Evolutionary conservation across 2,329 filamentous ascomycete genomes (phyloP), one percentile per base, ranked within the genome.

Genomic region (Cladosporium colombiae): DNA sequence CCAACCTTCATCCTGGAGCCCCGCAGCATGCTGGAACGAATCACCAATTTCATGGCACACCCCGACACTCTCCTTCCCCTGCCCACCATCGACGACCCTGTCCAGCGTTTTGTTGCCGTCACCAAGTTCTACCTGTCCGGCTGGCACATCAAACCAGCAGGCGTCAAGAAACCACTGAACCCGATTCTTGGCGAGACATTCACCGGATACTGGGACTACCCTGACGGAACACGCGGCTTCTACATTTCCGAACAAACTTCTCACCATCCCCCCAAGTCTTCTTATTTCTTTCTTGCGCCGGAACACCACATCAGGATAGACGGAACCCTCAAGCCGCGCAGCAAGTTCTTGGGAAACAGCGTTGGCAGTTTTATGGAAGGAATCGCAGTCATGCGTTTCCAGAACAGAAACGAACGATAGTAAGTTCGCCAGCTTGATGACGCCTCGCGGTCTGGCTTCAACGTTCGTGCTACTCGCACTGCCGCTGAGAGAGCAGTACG

Each of bases 1-100:
- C 95, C 95, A 49, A 99, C 95, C 57, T 99, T 99, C 78, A 99
- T 99, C 74, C 88, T 99, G 72, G 95, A 99, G 79, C 95, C 95
- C 27, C 89, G 93, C 75, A 97, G 93, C 73, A 99, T 99, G 95
- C 83, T 99, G 73, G 95, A 99, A 81, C 88, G 95, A 73, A 99
- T 99, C 78, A 99, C 95, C 75, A 99, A 99, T 83, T 99, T 99
- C 84, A 99, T 99, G 95, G 96, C 94, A 73, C 95, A 99, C 77
- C 95, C 95, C 49, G 95, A 99, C 80, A 96, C 93, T 75, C 89
- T 99, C 35, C 87, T 99, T 5, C 89, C 91, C 37, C 95, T 98
- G 78, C 87, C 94, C 53, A 82, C 87, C 56, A 91, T 97, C 72
- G 91, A 98, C 61, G 94, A 99, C 75, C 94, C 95, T 1, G 83